A percentile compares a stretch with the other conserved stretches of the same genome.
Evolutionary conservation across 1,139 yeast species (phyloP).

Genomic region (Lodderomyces orthopsilosis): DNA sequence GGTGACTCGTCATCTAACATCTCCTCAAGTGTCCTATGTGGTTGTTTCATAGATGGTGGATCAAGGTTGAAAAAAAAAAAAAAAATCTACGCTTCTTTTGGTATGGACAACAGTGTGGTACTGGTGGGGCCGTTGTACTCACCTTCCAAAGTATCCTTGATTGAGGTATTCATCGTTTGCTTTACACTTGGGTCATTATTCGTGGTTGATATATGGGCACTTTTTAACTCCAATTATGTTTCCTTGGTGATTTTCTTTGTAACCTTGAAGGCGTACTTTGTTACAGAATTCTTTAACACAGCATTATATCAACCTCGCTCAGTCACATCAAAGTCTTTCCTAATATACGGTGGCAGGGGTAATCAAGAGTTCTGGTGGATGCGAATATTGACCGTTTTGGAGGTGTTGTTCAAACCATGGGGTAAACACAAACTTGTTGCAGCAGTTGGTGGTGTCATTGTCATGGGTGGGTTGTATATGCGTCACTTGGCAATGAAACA

Average conservation of each 20-base stretch:
- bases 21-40: slow-evolving; percentile 1
- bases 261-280: slow-evolving; percentile 25
- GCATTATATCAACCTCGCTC: slow-evolving; percentile 24
- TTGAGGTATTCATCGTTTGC: slow-evolving; percentile 23
- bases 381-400: slow-evolving; percentile 28
- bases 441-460: slow-evolving; percentile 14
- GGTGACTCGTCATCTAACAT: neutral
- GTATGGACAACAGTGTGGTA: too few relatives aligned
- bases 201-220: slow-evolving; percentile 2
- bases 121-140: slow-evolving; percentile 9
- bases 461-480: slow-evolving; percentile 22
- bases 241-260: slow-evolving; percentile 20
- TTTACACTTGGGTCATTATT: slow-evolving; percentile 20
- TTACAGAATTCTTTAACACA: slow-evolving; percentile 30
- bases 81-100: neutral
- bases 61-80: neutral
- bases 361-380: slow-evolving; percentile 31
- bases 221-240: slow-evolving; percentile 5
- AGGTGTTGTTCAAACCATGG: slow-evolving; percentile 17
- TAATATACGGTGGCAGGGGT: slow-evolving; percentile 38
- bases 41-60: neutral
- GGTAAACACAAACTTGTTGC: slow-evolving; percentile 3
- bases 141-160: slow-evolving; percentile 20
- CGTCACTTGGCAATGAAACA: slow-evolving; percentile 32
- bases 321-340: slow-evolving; percentile 30